phyloP scores from a whole-genome alignment of 768 basidiomycete genomes.

The Hericium coralloides region DNA sequence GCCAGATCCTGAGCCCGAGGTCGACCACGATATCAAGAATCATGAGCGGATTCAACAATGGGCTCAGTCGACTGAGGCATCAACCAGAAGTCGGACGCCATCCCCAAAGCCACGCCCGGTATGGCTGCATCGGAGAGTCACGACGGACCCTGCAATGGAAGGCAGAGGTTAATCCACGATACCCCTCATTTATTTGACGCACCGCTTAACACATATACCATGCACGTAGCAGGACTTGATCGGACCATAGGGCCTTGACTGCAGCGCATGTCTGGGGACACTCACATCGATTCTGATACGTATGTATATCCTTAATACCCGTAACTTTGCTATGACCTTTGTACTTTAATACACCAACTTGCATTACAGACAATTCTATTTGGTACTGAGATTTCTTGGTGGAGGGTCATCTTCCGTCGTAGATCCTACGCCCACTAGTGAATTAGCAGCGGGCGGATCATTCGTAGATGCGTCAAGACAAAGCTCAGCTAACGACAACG shows the following conservation, averaged over 20 bases:
- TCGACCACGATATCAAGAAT: conserved; percentile 1
- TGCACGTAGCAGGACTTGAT: neutral
- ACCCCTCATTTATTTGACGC: no score
- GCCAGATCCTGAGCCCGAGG: neutral
- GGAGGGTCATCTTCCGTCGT: no score
- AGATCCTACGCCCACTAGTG: no score
- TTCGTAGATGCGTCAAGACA: no score
- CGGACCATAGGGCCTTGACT: neutral
- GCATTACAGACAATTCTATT: no score
- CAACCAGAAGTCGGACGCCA: neutral
- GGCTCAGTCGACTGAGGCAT: conserved; percentile 7
- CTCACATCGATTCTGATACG: neutral
- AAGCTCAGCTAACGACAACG: conserved; percentile 5
- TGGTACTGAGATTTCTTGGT: no score
- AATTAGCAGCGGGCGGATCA: no score
- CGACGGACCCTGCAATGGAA: conserved; percentile 15
- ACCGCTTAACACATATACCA: no score
- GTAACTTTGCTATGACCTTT: neutral
- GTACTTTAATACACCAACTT: no score
- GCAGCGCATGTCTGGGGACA: no score
- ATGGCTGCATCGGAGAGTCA: conserved; percentile 14
- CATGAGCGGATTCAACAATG: conserved; percentile 13
- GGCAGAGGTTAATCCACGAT: neutral
- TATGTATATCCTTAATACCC: neutral
- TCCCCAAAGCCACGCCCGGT: conserved; percentile 1